Base-by-base conservation (phyloP, 1,284 basidiomycete species). In the Cutaneotrichosporon daszewskae region DNA sequence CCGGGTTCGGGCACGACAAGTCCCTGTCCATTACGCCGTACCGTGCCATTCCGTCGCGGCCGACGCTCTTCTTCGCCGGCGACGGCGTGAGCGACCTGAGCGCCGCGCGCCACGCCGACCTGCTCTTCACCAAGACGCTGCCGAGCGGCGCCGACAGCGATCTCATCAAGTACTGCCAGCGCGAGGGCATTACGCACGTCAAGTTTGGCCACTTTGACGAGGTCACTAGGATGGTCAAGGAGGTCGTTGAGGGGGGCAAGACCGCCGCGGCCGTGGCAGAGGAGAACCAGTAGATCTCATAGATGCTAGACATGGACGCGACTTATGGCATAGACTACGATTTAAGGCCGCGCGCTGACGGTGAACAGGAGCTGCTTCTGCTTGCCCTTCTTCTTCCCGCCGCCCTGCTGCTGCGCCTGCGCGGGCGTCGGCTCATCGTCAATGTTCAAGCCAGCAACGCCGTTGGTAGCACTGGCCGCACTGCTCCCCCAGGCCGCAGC, bases 51-150 rank as follows among this genome's bases (percentile, higher is more conserved):
- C 63, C 76, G 3, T 66, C 80, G 45, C 80, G 82, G 13, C 91
- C 91, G 3, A 83, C 79, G 1, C 74, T 92, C 14, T 91, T 95
- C 72, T 95, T 94, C 79, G 91, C 92, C 56, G 91, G 91, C 1
- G 91, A 96, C 64, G 91, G 91, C 34, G 91, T 94, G 4, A 41
- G 60, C 84, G 89, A 94, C 68, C 79, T 95, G 69, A 88, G 85
- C 9, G 91, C 91, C 2, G 91, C 91, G 0, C 76, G 76, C 43
- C 86, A 91, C 57, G 88, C 91, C 17, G 88, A 95, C 70, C 73
- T 90, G 16, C 77, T 96, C 20, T 94, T 94, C 67, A 88, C 91
- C 52, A 95, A 95, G 71, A 65, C 73, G 58, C 87, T 86, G 60
- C 73, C 73, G 0, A 80, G 80, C 52, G 83, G 82, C 37, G n/a